Percentiles rank a stretch among this genome's conserved stretches.
Evolutionary conservation across 2,329 filamentous ascomycete genomes (phyloP).

Genomic region (Ophiosphaerella narmari): DNA sequence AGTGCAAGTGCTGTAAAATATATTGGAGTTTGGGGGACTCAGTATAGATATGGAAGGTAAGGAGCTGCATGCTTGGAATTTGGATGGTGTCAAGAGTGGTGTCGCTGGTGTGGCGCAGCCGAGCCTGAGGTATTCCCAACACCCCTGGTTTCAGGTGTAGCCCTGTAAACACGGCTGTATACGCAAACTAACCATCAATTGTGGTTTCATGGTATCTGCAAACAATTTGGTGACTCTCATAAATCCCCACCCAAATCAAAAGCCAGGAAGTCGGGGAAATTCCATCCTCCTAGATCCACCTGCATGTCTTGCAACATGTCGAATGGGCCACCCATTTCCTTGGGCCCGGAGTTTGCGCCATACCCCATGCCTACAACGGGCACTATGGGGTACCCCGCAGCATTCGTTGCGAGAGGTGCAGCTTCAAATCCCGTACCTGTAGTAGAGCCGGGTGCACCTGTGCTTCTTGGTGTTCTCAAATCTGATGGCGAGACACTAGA

Average conservation of each 20-base stretch:
- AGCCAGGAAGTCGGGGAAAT: constrained; percentile 42
- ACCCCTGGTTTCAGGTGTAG: too few species aligned
- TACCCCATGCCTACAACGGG: constrained; percentile 11
- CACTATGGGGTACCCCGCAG: constrained; percentile 7
- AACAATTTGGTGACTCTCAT: constrained; percentile 7
- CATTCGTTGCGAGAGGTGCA: neutral
- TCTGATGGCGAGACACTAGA: constrained; percentile 13
- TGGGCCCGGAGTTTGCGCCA: constrained; percentile 4
- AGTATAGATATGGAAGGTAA: too few species aligned
- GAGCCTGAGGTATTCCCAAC: too few species aligned
- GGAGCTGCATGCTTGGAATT: too few species aligned
- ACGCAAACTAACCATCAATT: too few species aligned
- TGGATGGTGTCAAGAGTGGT: too few species aligned
- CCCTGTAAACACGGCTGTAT: too few species aligned
- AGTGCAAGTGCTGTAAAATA: too few species aligned
- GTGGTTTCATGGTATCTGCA: too few species aligned
- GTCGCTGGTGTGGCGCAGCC: too few species aligned
- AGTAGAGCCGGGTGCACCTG: neutral
- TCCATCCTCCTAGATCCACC: constrained; percentile 36
- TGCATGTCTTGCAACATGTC: constrained; percentile 35
- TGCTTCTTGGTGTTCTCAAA: constrained; percentile 8
- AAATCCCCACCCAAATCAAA: constrained; percentile 41
- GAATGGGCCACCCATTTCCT: constrained; percentile 17
- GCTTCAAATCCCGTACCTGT: neutral
- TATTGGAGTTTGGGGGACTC: too few species aligned